A percentile compares a stretch with the other conserved stretches of the same genome.
Evolutionary conservation across 306 rosid species (phyloP).

Genomic region (Myrica gale): DNA sequence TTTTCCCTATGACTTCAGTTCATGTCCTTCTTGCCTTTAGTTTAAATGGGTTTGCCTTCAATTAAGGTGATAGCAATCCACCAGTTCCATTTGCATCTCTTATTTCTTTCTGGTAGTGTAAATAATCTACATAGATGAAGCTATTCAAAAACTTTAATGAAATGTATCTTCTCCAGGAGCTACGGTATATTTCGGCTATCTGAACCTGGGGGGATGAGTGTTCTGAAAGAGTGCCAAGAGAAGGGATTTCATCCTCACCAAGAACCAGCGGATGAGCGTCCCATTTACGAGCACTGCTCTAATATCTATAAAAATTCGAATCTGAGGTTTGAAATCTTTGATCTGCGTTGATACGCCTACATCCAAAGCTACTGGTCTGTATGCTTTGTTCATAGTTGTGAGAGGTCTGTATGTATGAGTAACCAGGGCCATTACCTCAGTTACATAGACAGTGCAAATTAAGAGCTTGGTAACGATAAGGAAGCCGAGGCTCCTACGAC

Average conservation of each 20-base stretch:
- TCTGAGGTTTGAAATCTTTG: slow-evolving; percentile 78
- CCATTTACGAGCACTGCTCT: slow-evolving; percentile 62
- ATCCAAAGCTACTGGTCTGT: neutral
- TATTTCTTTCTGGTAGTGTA: neutral
- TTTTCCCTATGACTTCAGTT: neutral
- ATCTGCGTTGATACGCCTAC: slow-evolving; percentile 52
- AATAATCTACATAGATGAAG: neutral
- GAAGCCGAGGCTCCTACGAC: neutral
- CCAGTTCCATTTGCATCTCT: neutral
- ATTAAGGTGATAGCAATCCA: slow-evolving; percentile 2
- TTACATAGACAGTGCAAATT: neutral
- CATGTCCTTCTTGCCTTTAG: neutral
- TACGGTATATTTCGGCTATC: slow-evolving; percentile 66
- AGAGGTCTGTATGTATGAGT: neutral
- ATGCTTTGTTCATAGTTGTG: slow-evolving; percentile 1
- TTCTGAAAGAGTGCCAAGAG: slow-evolving; percentile 57
- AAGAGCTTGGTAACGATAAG: neutral
- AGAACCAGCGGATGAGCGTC: slow-evolving; percentile 57
- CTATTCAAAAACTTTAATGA: neutral
- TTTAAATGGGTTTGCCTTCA: neutral
- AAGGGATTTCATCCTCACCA: slow-evolving; percentile 66
- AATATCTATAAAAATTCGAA: slow-evolving; percentile 70
- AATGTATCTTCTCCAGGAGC: slow-evolving; percentile 39
- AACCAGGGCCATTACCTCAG: slow-evolving; percentile 6
- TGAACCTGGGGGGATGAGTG: slow-evolving; percentile 69